These are phyloP conservation scores for Cenococcum geophilum DNA, from an alignment of 495 filamentous ascomycete species.

Conservation along the genomic window DNA sequence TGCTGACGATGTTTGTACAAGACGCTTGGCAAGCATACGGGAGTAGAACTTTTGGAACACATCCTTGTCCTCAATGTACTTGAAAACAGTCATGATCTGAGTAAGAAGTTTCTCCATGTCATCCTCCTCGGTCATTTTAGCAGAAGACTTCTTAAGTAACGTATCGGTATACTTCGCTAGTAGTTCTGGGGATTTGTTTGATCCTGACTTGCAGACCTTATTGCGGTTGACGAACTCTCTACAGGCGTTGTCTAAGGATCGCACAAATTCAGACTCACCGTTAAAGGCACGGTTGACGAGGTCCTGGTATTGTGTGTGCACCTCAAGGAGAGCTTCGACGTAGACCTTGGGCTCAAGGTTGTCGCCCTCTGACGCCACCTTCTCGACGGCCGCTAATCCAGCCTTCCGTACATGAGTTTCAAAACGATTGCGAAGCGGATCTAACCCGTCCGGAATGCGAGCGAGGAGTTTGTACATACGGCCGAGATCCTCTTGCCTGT, in stretches of 20 bases:
- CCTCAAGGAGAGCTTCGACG: conserved; percentile 88
- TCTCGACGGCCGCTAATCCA: conserved; percentile 79
- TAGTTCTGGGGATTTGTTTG: conserved; percentile 87
- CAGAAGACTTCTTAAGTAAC: conserved; percentile 78
- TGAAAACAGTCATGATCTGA: conserved; percentile 99
- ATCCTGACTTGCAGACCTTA: conserved; percentile 84
- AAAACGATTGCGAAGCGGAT: conserved; percentile 81
- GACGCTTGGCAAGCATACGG: conserved; percentile 86
- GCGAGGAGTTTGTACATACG: conserved; percentile 93
- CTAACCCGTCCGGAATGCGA: conserved; percentile 84
- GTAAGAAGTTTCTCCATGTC: conserved; percentile 84
- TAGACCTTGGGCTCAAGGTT: conserved; percentile 94
- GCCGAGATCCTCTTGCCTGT: conserved; percentile 89
- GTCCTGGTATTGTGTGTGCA: conserved; percentile 85
- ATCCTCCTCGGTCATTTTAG: conserved; percentile 82
- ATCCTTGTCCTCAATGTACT: conserved; percentile 99
- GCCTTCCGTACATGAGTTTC: conserved; percentile 89
- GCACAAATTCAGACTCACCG: conserved; percentile 93
- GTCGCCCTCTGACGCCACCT: conserved; percentile 82
- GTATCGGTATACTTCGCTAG: conserved; percentile 95
- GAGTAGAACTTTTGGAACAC: conserved; percentile 99
- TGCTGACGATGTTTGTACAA: conserved; percentile 89
- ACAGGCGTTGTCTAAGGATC: conserved; percentile 94
- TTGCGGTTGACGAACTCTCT: conserved; percentile 98
- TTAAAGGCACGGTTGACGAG: conserved; percentile 90